Evolutionary conservation across 2,329 filamentous ascomycete species (phyloP).

Genomic region (Trichoderma koningii): DNA sequence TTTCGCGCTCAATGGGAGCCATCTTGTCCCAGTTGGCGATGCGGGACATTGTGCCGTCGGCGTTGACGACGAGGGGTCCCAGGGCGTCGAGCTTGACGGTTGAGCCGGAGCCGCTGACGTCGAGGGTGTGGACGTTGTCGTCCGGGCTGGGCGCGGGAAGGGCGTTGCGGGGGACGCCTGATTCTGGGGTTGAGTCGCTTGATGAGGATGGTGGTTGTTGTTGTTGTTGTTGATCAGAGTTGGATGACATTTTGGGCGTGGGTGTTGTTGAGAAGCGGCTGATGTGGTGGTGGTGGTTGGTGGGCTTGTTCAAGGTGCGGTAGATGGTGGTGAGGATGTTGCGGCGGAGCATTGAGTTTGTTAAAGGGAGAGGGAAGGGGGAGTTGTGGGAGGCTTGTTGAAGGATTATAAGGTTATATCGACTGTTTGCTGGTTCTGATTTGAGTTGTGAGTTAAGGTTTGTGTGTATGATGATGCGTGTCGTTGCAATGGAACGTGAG

Average conservation of each 20-base stretch:
- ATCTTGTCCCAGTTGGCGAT: constrained; percentile 75
- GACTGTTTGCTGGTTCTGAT: background rate
- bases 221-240: background rate
- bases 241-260: constrained; percentile 13
- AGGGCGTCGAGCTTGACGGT: constrained; percentile 65
- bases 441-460: background rate
- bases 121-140: constrained; percentile 34
- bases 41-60: constrained; percentile 69
- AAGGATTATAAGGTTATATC: background rate
- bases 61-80: constrained; percentile 73
- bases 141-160: constrained; percentile 35
- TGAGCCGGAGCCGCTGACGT: constrained; percentile 38
- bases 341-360: constrained; percentile 25
- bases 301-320: background rate
- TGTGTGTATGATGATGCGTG: background rate
- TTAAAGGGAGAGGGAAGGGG: too few species aligned
- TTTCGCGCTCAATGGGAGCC: constrained; percentile 66
- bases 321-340: background rate
- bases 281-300: background rate
- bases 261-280: constrained; percentile 8
- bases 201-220: background rate
- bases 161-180: constrained; percentile 25
- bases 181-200: constrained; percentile 2
- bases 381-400: background rate
- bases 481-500: background rate